Evolutionary conservation across 108 stramenopile genomes (phyloP), one percentile per base, ranked within the genome.

Genomic region (Schizochytrium sp.): DNA sequence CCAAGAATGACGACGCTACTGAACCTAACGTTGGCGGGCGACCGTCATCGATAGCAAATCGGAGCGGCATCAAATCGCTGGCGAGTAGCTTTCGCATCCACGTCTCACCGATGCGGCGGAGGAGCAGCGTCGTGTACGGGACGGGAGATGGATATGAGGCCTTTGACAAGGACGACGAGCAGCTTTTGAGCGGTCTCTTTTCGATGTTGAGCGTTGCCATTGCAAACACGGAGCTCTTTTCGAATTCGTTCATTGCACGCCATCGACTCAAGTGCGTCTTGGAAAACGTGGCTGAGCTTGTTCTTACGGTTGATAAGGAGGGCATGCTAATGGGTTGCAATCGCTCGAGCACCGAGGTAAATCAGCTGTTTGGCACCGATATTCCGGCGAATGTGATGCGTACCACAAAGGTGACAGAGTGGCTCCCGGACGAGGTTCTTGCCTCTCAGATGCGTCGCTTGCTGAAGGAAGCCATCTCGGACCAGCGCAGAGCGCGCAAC

Each of bases 171-270:
- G 76, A 6, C 43, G 76, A 83, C 76, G 76, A 83, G 51, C 76
- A 83, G 76, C 76, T 83, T 8, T 45, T 83, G 19, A 53, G 51
- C 48, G 76, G 76, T 1, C 44, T 83, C 43, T 83, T 83, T 23
- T 83, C 76, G 51, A 83, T 83, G 76, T 16, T 83, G 10, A 53
- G 76, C 51, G 76, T 83, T 12, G 76, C 76, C 25, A 83, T 83
- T 53, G 51, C 76, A 12, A 83, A 83, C 3, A 83, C 51, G 2
- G 76, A 83, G 51, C 51, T 83, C 23, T 83, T 83, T 23, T 83
- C 76, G n/a, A 47, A 83, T 8, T 83, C 76, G 2, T 83, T 83
- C 76, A 83, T 83, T 16, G 45, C 76, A 0, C 76, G 51, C 18
- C 45, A 83, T 23, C 3, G 76, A 16, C 51, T 83, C 23, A 83